Evolutionary conservation across 257 asterid genomes (phyloP), one percentile per base, ranked within the genome.

Genomic region (Petrea volubilis): DNA sequence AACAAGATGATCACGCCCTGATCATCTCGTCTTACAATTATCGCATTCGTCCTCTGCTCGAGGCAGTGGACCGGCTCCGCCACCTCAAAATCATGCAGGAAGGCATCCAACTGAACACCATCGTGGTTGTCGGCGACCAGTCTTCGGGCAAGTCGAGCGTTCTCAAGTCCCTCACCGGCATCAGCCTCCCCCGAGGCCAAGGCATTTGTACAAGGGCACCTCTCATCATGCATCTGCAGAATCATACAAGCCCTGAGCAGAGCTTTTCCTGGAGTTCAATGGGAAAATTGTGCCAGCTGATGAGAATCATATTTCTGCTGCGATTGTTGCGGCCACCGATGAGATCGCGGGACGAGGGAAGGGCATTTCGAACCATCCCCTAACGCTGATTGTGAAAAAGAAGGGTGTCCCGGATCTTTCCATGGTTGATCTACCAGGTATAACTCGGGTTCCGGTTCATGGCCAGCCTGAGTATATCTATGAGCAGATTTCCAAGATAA

Each of bases 141-240:
- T 84, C 82, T 1, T 80, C 86, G 7, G 89, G 89, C 11, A 84
- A 81, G 63, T 84, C 89, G 44, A 84, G 89, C 11, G 86, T 84
- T 8, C 84, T 84, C 0, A 84, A 84, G 68, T 84, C 86, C 9
- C 81, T 84, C 11, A 82, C 86, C 2, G 82, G 90, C 2, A 85
- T 82, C 63, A 70, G 85, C 80, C 87, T 85, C 51, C 90, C 85
- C 23, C 60, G 87, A 25, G 90, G 85, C 58, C 85, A 84, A 52
- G 89, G 87, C 1, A 81, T 84, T 28, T 84, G 86, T 77, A 84
- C 86, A 12, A 49, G 89, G 10, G 89, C 74, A 2, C 86, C 89
- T 0, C 82, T 84, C 36, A 74, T 84, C 0, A 76, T 84, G 83
- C 34, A 84, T 40, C 72, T 83, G 2, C 70, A 83, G 24, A 72